Conservation (phyloP, 148 eudicot species). For the Persicaria tinctoria region DNA sequence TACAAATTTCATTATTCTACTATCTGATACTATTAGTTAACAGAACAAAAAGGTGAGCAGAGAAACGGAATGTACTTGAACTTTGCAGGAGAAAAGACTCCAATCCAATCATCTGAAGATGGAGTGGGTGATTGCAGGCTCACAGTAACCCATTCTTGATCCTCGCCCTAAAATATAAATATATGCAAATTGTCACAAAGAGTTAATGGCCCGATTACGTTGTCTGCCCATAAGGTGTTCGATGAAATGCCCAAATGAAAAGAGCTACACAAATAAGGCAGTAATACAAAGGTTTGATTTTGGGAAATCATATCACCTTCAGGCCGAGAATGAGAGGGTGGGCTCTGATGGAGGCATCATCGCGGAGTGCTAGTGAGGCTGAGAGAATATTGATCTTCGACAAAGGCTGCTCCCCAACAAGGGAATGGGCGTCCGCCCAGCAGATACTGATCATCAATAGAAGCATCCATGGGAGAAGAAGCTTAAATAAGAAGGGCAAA, state of each 20-base stretch:
- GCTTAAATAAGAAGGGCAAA: not conserved
- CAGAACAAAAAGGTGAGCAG: not conserved
- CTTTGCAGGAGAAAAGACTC: constrained; percentile 81
- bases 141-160: constrained; percentile 64
- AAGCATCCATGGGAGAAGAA: constrained; percentile 9
- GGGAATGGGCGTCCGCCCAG: constrained; percentile 10
- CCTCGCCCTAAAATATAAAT: constrained; percentile 56
- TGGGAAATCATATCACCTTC: constrained; percentile 15
- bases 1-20: not conserved
- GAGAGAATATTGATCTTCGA: constrained; percentile 27
- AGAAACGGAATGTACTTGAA: constrained; percentile 24
- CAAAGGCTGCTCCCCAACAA: constrained; percentile 30
- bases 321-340: constrained; percentile 26
- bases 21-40: not conserved
- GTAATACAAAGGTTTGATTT: not conserved
- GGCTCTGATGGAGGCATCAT: constrained; percentile 25
- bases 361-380: constrained; percentile 18
- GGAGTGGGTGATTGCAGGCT: constrained; percentile 45
- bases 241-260: constrained; percentile 15
- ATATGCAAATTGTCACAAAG: not conserved
- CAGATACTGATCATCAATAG: constrained; percentile 13
- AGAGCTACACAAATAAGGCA: not conserved
- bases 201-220: not conserved
- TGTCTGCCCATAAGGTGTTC: not conserved
- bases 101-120: constrained; percentile 81